A percentile compares a stretch with the other conserved stretches of the same genome.
Evolutionary conservation across 176 grass and related monocot genomes (phyloP).

Genomic region (Cenchrus americanus): DNA sequence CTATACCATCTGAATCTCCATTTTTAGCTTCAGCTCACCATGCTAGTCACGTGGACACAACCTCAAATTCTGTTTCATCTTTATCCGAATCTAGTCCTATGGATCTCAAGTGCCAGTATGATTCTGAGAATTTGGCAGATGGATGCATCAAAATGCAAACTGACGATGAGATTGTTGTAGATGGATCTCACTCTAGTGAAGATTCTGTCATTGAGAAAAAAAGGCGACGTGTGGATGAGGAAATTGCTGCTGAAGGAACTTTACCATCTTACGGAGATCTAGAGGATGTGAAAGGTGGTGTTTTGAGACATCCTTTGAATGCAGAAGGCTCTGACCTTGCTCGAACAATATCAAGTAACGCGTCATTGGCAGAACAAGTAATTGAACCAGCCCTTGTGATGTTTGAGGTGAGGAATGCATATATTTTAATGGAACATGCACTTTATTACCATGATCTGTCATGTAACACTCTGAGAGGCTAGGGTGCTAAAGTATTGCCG

Average conservation of each 20-base stretch:
- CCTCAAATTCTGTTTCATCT: conserved; percentile 46
- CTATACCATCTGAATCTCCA: conserved; percentile 56
- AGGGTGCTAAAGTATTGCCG: neutral
- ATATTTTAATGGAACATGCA: conserved; percentile 24
- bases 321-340: conserved; percentile 61
- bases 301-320: conserved; percentile 58
- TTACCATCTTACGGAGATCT: conserved; percentile 71
- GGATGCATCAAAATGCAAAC: conserved; percentile 82
- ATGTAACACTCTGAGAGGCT: neutral
- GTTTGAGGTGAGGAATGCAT: conserved; percentile 83
- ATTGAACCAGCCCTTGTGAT: conserved; percentile 98
- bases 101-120: conserved; percentile 72
- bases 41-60: conserved; percentile 47
- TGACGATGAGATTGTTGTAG: conserved; percentile 70
- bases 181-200: conserved; percentile 60
- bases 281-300: conserved; percentile 52
- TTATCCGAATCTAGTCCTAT: conserved; percentile 62
- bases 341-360: conserved; percentile 71
- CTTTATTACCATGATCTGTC: conserved; percentile 12
- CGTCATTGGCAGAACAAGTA: conserved; percentile 91
- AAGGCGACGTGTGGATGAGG: conserved; percentile 68
- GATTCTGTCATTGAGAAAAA: conserved; percentile 77
- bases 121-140: conserved; percentile 65
- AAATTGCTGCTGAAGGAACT: conserved; percentile 65
- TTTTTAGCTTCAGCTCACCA: conserved; percentile 58